These are phyloP conservation scores for Emmonsiellopsis sp. DNA, from an alignment of 2,329 filamentous ascomycete genomes.

Conservation along the genomic window DNA sequence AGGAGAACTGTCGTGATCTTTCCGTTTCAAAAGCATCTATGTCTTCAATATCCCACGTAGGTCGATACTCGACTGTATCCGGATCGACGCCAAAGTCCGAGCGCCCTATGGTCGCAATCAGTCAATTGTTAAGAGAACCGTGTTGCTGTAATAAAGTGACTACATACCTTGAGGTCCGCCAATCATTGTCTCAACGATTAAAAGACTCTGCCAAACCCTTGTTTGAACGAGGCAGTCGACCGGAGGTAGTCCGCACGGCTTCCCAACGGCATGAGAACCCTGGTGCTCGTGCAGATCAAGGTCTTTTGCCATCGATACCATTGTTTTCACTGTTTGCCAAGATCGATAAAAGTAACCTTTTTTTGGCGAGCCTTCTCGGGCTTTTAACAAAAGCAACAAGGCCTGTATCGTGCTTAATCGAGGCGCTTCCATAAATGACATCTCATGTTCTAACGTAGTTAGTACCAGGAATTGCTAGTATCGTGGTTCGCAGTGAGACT, in stretches of 20 bases:
- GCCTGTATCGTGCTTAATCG: conserved; percentile 87
- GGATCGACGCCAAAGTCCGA: conserved; percentile 67
- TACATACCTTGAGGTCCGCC: conserved; percentile 77
- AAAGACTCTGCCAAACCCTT: conserved; percentile 80
- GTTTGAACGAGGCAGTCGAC: conserved; percentile 77
- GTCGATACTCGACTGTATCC: conserved; percentile 65
- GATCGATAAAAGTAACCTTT: conserved; percentile 94
- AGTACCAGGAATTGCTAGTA: conserved; percentile 1
- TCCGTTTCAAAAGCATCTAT: conserved; percentile 66
- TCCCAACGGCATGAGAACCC: conserved; percentile 64
- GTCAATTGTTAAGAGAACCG: conserved; percentile 15
- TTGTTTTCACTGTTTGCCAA: conserved; percentile 91
- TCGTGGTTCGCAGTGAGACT: conserved; percentile 23
- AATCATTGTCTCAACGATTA: conserved; percentile 83
- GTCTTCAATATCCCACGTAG: conserved; percentile 54
- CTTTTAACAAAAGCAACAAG: conserved; percentile 77
- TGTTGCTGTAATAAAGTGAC: conserved; percentile 13
- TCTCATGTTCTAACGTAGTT: conserved; percentile 60
- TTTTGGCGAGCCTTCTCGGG: conserved; percentile 82
- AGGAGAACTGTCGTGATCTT: conserved; percentile 74
- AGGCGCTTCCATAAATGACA: conserved; percentile 88
- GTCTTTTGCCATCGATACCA: conserved; percentile 88
- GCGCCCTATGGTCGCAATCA: conserved; percentile 47
- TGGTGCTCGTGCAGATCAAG: conserved; percentile 81
- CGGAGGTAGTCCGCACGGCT: conserved; percentile 56